Evolutionary conservation across 2,329 filamentous ascomycete species (phyloP), one percentile per base, ranked within the genome.

Genomic region (Lachnellula arida): DNA sequence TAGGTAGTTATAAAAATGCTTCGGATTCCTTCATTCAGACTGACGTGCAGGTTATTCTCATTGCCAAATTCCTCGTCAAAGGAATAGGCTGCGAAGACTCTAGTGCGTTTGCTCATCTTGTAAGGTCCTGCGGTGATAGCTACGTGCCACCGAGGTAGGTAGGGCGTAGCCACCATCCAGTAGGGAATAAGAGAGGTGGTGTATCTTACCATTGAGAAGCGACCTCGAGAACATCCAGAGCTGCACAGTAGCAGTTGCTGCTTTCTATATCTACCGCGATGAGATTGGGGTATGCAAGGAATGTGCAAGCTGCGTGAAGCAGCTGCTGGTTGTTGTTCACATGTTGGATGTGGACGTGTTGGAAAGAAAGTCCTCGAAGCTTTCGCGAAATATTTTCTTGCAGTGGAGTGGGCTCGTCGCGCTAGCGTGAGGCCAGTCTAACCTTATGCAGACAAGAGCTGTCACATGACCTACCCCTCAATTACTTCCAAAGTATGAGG

Each of bases 81-180:
- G 14, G 85, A 83, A 65, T 80, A 84, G 86, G 93, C 92, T 92
- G 95, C 90, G 94, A 94, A 95, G 90, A 95, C 90, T 95, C 90
- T 95, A 95, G 89, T 86, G 86, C 82, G 87, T 88, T 91, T 86
- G 81, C 28, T 28, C 28, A 28, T 28, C 28, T 28, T 28, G 28
- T 28, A 28, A 28, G 28, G 28, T 28, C 28, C 28, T 28, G 28
- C 28, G 7, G 28, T 32, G 28, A 32, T 32, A 32, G 28, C 28
- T 32, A 32, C 9, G 9, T 32, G 28, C 28, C 28, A 32, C 28
- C 28, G 2, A 3, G 2, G 9, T 3, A 32, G 28, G 9, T 32
- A 28, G 28, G 28, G 9, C 28, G 8, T 28, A 28, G 7, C 28
- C 9, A 28, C 28, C 28, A 28, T 9, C 74, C 77, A 70, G 60